Evolutionary conservation across 2,329 filamentous ascomycete species (phyloP), one percentile per base, ranked within the genome.

Genomic region (Clarireedia sp.): DNA sequence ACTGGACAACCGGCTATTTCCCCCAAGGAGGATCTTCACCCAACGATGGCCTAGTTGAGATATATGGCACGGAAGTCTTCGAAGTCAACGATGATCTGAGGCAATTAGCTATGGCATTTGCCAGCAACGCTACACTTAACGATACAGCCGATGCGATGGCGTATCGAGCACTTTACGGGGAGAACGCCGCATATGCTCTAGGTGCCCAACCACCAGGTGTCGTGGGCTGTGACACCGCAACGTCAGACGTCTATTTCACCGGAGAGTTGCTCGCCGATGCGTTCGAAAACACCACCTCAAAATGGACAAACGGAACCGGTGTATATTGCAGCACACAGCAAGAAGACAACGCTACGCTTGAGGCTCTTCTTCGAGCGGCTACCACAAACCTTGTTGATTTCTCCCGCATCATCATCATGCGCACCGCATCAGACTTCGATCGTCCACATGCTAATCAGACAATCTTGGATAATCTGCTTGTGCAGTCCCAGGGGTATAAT

Each of bases 171-270:
- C 69, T 72, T 17, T 86, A 85, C 63, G 40, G 55, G 6, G 36
- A 41, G 17, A 51, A 41, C 12, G 37, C 51, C 5, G 24, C 50
- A n/a, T 54, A 40, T 26, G 23, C 49, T 48, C 12, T 46, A 14
- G 51, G 51, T 14, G 45, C 33, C 17, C 44, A 54, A 43, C 14
- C 51, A 19, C 48, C 53, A 19, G 14, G 47, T 37, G 33, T 56
- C 73, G 56, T 83, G n/a, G 78, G 77, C 59, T 87, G 85, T 63
- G 86, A 89, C 64, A 75, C 78, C 7, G 81, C 81, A 0, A 87
- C 86, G 0, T 83, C 80, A 49, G 85, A 89, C 63, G 83, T 87
- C n/a, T 89, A 87, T 71, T 89, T 79, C 69, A 80, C 78, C 1
- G 86, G 86, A 7, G 73, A 68, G 0, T 65, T 81, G 23, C 75